A percentile compares a stretch with the other conserved stretches of the same genome.
Conservation (phyloP, 441 rosid genomes). For the Euphorbia celastroides region DNA sequence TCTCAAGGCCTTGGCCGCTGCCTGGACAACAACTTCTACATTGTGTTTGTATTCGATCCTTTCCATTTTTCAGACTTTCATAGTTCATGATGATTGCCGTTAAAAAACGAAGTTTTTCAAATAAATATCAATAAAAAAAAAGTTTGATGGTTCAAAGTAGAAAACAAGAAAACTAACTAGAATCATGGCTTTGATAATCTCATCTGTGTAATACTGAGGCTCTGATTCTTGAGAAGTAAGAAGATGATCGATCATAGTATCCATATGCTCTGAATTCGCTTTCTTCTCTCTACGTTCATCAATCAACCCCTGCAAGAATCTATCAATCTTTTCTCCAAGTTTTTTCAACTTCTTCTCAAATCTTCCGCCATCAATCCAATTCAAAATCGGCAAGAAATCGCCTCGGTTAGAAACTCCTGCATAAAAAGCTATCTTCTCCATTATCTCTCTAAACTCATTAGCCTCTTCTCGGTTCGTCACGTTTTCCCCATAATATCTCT, state of each 20-base stretch:
- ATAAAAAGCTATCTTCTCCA: slow-evolving; percentile 5
- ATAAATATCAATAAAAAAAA: not conserved
- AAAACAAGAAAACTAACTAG: slow-evolving; percentile 17
- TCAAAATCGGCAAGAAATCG: slow-evolving; percentile 26
- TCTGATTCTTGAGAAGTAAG: slow-evolving; percentile 7
- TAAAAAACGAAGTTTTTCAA: no score
- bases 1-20: no score
- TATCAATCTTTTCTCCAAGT: slow-evolving; percentile 1
- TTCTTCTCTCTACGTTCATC: slow-evolving; percentile 14
- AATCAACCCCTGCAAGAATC: slow-evolving; percentile 14
- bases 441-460: slow-evolving; percentile 19
- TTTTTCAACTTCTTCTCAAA: not conserved
- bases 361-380: slow-evolving; percentile 10
- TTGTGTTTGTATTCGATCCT: no score
- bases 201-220: slow-evolving; percentile 12
- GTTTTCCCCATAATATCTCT: slow-evolving; percentile 40
- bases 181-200: slow-evolving; percentile 18
- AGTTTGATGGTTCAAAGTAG: not conserved
- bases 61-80: no score
- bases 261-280: not conserved
- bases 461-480: slow-evolving; percentile 29
- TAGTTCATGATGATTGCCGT: no score
- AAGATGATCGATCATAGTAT: slow-evolving; percentile 16
- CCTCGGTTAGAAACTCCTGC: slow-evolving; percentile 23
- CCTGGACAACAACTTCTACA: no score